Evolutionary conservation across 2,329 filamentous ascomycete species (phyloP).

Genomic region (Sarocladium oryzae): DNA sequence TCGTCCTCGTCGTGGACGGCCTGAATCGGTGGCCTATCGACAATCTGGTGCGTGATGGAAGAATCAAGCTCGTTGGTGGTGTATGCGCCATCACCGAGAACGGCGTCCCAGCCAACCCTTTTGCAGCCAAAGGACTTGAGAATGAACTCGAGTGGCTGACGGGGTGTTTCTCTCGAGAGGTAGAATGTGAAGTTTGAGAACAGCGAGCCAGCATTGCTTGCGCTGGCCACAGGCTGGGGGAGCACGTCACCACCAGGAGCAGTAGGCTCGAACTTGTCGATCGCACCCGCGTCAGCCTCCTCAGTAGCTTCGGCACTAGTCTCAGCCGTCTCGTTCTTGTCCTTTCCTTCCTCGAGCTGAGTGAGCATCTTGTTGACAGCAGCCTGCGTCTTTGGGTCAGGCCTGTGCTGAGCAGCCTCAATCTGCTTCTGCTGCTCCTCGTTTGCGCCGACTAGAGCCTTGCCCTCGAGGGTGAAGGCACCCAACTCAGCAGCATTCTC

Average conservation of each 20-base stretch:
- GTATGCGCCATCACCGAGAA: conserved; percentile 86
- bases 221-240: conserved; percentile 65
- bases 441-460: conserved; percentile 50
- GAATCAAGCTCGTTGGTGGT: conserved; percentile 84
- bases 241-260: conserved; percentile 81
- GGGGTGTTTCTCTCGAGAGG: conserved; percentile 87
- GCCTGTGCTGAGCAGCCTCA: conserved; percentile 39
- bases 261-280: conserved; percentile 87
- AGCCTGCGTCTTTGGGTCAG: conserved; percentile 57
- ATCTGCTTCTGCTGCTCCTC: conserved; percentile 47
- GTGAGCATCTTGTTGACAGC: conserved; percentile 63
- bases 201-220: conserved; percentile 63
- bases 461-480: conserved; percentile 82
- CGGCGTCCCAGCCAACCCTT: conserved; percentile 87
- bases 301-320: conserved; percentile 40
- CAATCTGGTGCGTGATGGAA: conserved; percentile 90
- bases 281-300: conserved; percentile 48
- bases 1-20: conserved; percentile 44
- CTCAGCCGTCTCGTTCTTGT: conserved; percentile 32
- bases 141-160: conserved; percentile 86
- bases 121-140: conserved; percentile 93
- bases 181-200: conserved; percentile 89
- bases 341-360: conserved; percentile 48
- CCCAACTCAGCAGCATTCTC: conserved; percentile 84
- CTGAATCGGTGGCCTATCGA: conserved; percentile 78